A percentile compares a stretch with the other conserved stretches of the same genome.
These are phyloP conservation scores for Penicillium robsamsonii DNA, from an alignment of 495 filamentous ascomycete species.

Conservation along the genomic window DNA sequence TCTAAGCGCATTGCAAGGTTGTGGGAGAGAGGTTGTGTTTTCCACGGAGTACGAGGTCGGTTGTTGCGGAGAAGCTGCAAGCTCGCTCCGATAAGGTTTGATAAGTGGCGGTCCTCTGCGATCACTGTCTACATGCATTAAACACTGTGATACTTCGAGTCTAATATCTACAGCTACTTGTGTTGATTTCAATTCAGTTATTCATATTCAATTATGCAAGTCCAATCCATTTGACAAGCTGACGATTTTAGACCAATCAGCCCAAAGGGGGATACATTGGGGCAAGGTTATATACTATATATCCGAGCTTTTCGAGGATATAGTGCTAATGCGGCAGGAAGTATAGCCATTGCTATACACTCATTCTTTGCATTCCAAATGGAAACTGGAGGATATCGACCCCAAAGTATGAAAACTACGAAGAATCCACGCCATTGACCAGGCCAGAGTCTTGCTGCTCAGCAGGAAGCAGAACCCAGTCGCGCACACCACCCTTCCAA, in stretches of 20 bases:
- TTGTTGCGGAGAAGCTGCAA: slow-evolving; percentile 32
- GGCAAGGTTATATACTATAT: too few relatives aligned
- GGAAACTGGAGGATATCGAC: not conserved
- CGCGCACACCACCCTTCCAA: slow-evolving; percentile 75
- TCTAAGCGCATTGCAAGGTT: slow-evolving; percentile 1
- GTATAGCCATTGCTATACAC: not conserved
- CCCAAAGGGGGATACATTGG: not conserved
- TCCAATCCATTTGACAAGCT: not conserved
- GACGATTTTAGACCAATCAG: not conserved
- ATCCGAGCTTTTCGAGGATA: not conserved
- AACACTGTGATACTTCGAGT: not conserved
- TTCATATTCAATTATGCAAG: not conserved
- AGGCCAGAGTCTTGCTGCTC: slow-evolving; percentile 26
- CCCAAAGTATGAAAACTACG: slow-evolving; percentile 15
- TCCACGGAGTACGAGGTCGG: slow-evolving; percentile 22
- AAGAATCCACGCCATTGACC: slow-evolving; percentile 38
- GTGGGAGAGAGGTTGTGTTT: slow-evolving; percentile 12
- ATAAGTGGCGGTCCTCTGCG: slow-evolving; percentile 9
- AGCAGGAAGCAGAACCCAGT: slow-evolving; percentile 59
- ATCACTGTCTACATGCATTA: not conserved
- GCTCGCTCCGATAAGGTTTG: slow-evolving; percentile 22
- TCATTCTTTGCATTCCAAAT: not conserved
- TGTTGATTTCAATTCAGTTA: not conserved
- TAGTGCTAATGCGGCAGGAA: not conserved
- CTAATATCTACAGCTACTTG: not conserved